Evolutionary conservation across 169 alveolate genomes (phyloP), one percentile per base, ranked within the genome.

Genomic region (Condylostoma magnum): DNA sequence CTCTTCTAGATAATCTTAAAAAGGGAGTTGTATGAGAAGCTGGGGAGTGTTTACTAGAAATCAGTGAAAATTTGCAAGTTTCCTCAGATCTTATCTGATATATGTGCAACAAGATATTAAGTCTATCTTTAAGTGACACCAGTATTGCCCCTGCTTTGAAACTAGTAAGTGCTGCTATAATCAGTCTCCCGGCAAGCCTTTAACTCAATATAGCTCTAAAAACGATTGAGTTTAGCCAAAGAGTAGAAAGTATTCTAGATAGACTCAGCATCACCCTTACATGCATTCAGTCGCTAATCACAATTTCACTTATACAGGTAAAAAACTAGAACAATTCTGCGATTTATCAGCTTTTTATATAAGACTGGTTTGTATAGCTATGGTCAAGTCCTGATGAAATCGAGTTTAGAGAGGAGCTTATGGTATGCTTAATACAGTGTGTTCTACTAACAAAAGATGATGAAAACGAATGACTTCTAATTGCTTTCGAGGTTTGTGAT

Each of bases 291-390:
- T 41, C 63, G 6, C n/a, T 66, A 8, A 50, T 66, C 10, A 47
- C 15, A 0, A 10, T 66, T 22, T 25, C 51, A 0, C 6, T 15
- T 18, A 10, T 20, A 31, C 44, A 46, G 10, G 10, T 47, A 2
- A 27, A 47, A 20, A 20, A 18, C 28, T 20, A 31, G 1, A 25
- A 66, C 27, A 15, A 41, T 10, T 47, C 58, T 1, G 75, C 75
- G n/a, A 66, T 66, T 47, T 66, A 46, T 31, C 65, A 66, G n/a
- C 28, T 66, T 2, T 66, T 66, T 47, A 15, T 27, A 6, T 50
- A 66, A 38, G 25, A 28, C 27, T 66, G 75, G 75, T 66, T 66
- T 47, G 75, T 66, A 8, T 43, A 47, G n/a, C 6, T 66, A n/a
- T 66, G 75, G 66, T 22, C 18, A 36, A 12, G 25, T 33, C 10